These are phyloP conservation scores for Sugiyamaella qingdaonensis DNA, from an alignment of 805 yeast genomes.

Conservation along the genomic window DNA sequence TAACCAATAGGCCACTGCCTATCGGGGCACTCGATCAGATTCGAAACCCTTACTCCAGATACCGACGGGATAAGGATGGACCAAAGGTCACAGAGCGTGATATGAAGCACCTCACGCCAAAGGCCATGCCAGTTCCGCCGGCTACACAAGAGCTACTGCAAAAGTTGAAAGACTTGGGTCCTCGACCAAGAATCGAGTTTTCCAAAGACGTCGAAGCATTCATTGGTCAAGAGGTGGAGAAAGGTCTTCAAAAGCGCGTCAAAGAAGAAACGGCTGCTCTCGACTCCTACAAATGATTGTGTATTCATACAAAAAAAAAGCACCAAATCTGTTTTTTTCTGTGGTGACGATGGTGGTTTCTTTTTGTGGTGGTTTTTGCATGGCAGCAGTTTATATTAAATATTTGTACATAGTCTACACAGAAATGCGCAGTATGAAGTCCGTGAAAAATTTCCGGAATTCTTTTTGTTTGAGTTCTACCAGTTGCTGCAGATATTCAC, in stretches of 20 bases:
- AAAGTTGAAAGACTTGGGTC: constrained; percentile 27
- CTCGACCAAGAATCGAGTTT: constrained; percentile 36
- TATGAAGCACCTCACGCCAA: constrained; percentile 50
- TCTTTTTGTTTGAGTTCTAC: constrained; percentile 53
- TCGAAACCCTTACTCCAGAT: constrained; percentile 72
- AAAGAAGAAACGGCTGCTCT: constrained; percentile 21
- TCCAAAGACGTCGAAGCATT: constrained; percentile 53
- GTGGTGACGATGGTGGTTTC: neutral
- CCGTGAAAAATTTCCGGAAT: constrained; percentile 67
- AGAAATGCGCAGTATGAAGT: constrained; percentile 33
- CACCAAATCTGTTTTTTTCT: neutral
- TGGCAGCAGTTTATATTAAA: neutral
- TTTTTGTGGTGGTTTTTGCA: neutral
- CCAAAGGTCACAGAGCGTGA: constrained; percentile 60
- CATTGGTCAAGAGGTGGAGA: constrained; percentile 40
- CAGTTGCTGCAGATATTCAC: constrained; percentile 59
- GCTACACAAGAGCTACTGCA: constrained; percentile 39
- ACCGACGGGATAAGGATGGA: constrained; percentile 44
- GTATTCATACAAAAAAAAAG: too few species aligned
- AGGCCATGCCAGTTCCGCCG: constrained; percentile 72
- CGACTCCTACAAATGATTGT: constrained; percentile 14
- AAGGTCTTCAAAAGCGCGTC: constrained; percentile 25
- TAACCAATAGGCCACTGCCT: constrained; percentile 69
- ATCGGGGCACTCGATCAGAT: constrained; percentile 57
- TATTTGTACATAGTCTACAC: neutral